A percentile compares a stretch with the other conserved stretches of the same genome.
Conservation (phyloP, 2,329 filamentous ascomycete genomes). For the Ophiostoma novo-ulmi region DNA sequence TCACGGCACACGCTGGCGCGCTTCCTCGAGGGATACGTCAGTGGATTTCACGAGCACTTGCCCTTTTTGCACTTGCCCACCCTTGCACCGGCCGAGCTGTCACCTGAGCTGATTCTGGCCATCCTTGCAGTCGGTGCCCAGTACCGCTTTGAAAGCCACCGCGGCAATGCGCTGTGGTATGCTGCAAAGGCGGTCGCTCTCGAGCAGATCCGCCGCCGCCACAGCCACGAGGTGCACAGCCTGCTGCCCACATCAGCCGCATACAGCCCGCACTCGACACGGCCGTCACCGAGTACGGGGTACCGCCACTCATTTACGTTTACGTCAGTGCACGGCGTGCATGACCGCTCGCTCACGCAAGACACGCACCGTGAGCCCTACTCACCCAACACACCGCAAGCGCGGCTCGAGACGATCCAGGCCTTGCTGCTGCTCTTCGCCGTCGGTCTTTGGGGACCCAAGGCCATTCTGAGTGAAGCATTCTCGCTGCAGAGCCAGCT, state of each 20-base stretch:
- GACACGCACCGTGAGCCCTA: constrained; percentile 56
- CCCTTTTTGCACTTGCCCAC: constrained; percentile 65
- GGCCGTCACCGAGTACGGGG: constrained; percentile 53
- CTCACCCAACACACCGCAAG: constrained; percentile 54
- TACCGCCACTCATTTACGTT: constrained; percentile 57
- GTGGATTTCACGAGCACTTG: constrained; percentile 57
- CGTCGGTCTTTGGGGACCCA: constrained; percentile 57
- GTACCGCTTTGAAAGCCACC: constrained; percentile 57
- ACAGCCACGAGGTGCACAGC: constrained; percentile 53
- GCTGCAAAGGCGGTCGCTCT: constrained; percentile 53
- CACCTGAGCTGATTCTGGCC: constrained; percentile 62
- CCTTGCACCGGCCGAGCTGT: constrained; percentile 57
- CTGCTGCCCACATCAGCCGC: constrained; percentile 53
- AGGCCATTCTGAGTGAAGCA: constrained; percentile 55
- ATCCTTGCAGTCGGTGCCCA: constrained; percentile 63
- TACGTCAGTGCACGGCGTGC: constrained; percentile 46
- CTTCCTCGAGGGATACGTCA: constrained; percentile 66
- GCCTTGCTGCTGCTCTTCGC: constrained; percentile 57
- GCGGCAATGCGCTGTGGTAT: constrained; percentile 57
- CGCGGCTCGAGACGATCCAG: constrained; percentile 60
- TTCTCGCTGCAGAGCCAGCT: constrained; percentile 55
- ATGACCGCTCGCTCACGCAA: constrained; percentile 52
- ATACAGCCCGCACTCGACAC: constrained; percentile 56
- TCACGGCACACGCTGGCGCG: constrained; percentile 63
- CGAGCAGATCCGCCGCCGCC: constrained; percentile 54